These are phyloP conservation scores for Epipyxis sp. DNA, from an alignment of 108 stramenopile genomes.

Conservation along the genomic window DNA sequence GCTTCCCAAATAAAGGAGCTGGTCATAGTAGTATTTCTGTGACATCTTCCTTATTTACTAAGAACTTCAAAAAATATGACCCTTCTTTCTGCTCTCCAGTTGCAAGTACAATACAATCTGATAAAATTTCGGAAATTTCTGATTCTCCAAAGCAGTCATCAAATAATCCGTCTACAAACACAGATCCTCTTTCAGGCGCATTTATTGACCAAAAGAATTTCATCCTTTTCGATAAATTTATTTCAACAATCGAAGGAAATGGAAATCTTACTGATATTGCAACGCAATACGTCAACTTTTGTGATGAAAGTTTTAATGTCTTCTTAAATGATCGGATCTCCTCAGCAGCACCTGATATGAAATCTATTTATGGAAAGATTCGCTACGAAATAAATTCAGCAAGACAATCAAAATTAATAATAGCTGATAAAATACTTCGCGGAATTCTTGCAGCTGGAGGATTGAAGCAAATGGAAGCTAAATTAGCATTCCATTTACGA, in stretches of 20 bases:
- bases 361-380: not conserved
- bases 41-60: no score
- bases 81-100: no score
- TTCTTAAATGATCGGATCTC: not conserved
- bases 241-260: not conserved
- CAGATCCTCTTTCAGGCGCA: not conserved
- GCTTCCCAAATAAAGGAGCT: no score
- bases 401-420: not conserved
- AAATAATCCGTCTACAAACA: no score
- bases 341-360: not conserved
- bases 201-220: not conserved
- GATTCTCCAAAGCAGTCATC: no score
- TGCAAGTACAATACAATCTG: no score
- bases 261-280: not conserved
- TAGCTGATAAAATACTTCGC: not conserved
- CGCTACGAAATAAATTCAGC: not conserved
- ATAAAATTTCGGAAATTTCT: no score
- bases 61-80: no score
- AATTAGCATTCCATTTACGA: not conserved
- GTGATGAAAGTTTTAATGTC: not conserved
- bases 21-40: no score
- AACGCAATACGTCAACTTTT: not conserved
- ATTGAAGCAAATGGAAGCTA: not conserved
- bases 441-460: not conserved
- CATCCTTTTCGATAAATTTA: not conserved